These are phyloP conservation scores for Colletotrichum abscissum DNA, from an alignment of 2,329 filamentous ascomycete species.

Conservation along the genomic window DNA sequence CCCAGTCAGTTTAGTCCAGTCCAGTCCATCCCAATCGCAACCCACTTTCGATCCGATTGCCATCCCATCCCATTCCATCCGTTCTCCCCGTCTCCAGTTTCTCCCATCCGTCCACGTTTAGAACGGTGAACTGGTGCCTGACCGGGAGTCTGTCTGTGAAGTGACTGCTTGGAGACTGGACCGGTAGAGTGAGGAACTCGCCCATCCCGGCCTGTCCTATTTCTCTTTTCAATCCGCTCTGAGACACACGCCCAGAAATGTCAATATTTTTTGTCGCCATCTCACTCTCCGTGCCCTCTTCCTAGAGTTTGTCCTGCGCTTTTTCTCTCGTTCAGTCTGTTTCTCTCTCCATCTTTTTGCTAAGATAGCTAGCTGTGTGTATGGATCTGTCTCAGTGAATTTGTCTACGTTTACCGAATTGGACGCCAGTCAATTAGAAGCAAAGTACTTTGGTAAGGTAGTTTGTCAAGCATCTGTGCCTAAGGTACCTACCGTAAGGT, in stretches of 20 bases:
- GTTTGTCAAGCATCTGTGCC: not conserved
- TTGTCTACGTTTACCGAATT: not conserved
- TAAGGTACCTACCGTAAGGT: not conserved
- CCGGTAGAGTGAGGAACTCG: not conserved
- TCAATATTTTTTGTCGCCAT: no score
- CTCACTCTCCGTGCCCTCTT: no score
- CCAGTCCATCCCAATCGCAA: not conserved
- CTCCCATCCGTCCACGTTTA: not conserved
- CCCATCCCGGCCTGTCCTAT: not conserved
- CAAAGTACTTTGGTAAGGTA: not conserved
- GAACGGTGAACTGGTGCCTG: not conserved
- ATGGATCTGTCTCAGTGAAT: not conserved
- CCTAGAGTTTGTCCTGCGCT: no score
- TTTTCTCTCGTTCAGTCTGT: no score
- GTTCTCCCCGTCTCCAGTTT: not conserved
- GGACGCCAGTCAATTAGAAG: not conserved
- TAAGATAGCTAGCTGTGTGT: not conserved
- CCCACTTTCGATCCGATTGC: slow-evolving; percentile 14
- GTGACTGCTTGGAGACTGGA: no score
- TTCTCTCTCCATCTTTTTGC: not conserved
- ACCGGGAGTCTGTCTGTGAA: not conserved
- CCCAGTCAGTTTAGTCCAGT: not conserved
- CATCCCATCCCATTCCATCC: slow-evolving; percentile 12
- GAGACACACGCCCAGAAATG: not conserved
- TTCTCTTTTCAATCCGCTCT: not conserved